Evolutionary conservation across 495 filamentous ascomycete genomes (phyloP).

Genomic region (Astrocystis sublimbata): DNA sequence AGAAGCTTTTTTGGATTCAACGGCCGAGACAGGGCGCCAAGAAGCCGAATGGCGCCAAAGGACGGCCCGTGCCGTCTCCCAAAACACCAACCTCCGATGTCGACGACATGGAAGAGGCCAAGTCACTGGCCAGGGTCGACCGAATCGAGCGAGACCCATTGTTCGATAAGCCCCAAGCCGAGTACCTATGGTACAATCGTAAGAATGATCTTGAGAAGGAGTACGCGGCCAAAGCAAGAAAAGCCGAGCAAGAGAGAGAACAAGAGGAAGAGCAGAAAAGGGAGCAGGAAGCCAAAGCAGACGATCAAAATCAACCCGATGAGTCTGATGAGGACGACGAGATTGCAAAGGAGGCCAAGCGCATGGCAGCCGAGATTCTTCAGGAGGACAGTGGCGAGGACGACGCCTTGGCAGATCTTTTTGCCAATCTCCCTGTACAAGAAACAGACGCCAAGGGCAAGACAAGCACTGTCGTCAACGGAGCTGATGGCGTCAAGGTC

Average conservation of each 20-base stretch:
- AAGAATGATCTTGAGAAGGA: conserved; percentile 66
- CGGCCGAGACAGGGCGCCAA: conserved; percentile 56
- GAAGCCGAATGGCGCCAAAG: conserved; percentile 44
- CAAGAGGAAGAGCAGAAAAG: conserved; percentile 32
- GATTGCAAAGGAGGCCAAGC: conserved; percentile 50
- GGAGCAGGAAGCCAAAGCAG: conserved; percentile 20
- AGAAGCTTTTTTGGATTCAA: conserved; percentile 68
- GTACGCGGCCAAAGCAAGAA: conserved; percentile 41
- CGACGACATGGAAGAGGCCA: conserved; percentile 55
- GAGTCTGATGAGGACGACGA: conserved; percentile 48
- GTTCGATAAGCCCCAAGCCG: conserved; percentile 77
- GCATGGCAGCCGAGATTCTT: conserved; percentile 52
- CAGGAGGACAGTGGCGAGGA: conserved; percentile 54
- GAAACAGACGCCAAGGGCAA: conserved; percentile 59
- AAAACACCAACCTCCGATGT: conserved; percentile 6
- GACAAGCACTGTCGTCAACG: conserved; percentile 52
- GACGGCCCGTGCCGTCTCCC: conserved; percentile 16
- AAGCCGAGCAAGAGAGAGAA: conserved; percentile 33
- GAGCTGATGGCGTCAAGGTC: conserved; percentile 52
- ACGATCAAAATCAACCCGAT: conserved; percentile 23
- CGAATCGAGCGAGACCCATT: conserved; percentile 81
- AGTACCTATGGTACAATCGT: conserved; percentile 69
- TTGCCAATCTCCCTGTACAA: conserved; percentile 68
- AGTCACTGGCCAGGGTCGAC: conserved; percentile 68
- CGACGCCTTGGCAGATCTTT: conserved; percentile 57